Percentiles rank a stretch among this genome's conserved stretches.
Conservation (phyloP, 2,329 filamentous ascomycete species). For the Rutstroemia sp. region DNA sequence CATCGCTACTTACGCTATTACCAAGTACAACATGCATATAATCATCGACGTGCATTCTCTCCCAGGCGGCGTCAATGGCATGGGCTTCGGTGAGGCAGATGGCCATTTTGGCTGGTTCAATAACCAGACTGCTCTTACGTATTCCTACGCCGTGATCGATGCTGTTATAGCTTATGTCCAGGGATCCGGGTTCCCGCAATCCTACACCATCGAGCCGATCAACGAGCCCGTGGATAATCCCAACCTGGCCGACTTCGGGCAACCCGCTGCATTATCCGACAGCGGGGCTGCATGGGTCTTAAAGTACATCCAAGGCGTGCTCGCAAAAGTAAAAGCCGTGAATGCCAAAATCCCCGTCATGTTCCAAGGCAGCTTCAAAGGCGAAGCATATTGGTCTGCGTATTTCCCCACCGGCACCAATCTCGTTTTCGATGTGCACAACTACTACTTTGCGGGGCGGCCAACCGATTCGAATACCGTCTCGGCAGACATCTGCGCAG, state of each 20-base stretch:
- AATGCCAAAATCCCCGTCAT: slow-evolving; percentile 29
- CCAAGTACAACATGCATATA: slow-evolving; percentile 34
- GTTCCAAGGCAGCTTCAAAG: slow-evolving; percentile 29
- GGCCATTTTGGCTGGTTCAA: slow-evolving; percentile 32
- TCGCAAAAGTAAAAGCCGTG: slow-evolving; percentile 21
- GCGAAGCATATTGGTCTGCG: slow-evolving; percentile 25
- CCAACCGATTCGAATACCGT: slow-evolving; percentile 2
- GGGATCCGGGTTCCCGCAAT: slow-evolving; percentile 23
- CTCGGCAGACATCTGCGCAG: slow-evolving; percentile 23
- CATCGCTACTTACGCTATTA: slow-evolving; percentile 32
- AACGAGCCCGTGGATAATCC: slow-evolving; percentile 31
- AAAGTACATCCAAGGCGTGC: slow-evolving; percentile 29
- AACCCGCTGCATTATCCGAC: slow-evolving; percentile 28
- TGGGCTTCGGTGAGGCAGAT: slow-evolving; percentile 28
- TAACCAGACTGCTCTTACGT: slow-evolving; percentile 30
- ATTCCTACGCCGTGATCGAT: slow-evolving; percentile 29
- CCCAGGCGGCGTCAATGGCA: slow-evolving; percentile 32
- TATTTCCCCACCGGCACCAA: slow-evolving; percentile 17
- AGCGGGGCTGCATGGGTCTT: slow-evolving; percentile 27
- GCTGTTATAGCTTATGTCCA: slow-evolving; percentile 29
- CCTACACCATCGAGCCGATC: slow-evolving; percentile 32
- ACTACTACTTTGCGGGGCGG: not conserved
- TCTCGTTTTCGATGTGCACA: slow-evolving; percentile 11
- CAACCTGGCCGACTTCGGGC: not conserved
- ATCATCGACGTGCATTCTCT: slow-evolving; percentile 37